Base-by-base conservation (phyloP, 768 basidiomycete species). In the Termitomyces bulborhizus region DNA sequence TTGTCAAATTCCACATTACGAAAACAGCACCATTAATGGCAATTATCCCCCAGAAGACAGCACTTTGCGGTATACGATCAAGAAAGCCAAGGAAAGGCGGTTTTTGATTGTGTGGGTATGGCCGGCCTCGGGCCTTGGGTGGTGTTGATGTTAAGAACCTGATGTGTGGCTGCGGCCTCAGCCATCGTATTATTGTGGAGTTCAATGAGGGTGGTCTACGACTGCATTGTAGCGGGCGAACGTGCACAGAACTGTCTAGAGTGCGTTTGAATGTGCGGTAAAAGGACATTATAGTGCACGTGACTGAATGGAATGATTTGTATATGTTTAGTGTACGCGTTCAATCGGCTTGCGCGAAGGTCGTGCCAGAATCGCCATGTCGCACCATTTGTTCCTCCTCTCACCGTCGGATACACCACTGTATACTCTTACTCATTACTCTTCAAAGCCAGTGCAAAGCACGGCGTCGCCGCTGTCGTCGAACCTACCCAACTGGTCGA, bases 401-500 rank as follows among this genome's bases (percentile, higher is more conserved):
- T 93, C 90, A 54, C 90, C 91, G 46, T 86, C 90, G 54, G 91
- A 93, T 68, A 88, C 88, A 18, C 92, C 91, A 21, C 72, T 93
- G 61, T 93, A 93, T 72, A 86, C 79, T 61, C 76, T 93, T 40
- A 89, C 88, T 1, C 89, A 93, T 67, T 84, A 85, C 60, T 92
- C 92, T 34, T 83, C 83, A 52, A 92, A 87, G 68, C 86, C 90
- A 15, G 73, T 74, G 21, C 74, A 78, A 43, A 79, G 71, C 52
- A 76, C 76, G 9, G 66, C 82, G 26, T 87, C 86, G 6, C 85
- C 90, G 3, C 73, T 93, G 47, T 84, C 90, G 3, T 84, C 89
- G 6, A 93, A 93, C 67, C 71, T 93, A 57, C 91, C 91, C 24
- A 87, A 85, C 59, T 93, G 91, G 92, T 92, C 90, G 5, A 92